Evolutionary conservation across 768 basidiomycete species (phyloP), one percentile per base, ranked within the genome.

Genomic region (Lyophyllum semitale): DNA sequence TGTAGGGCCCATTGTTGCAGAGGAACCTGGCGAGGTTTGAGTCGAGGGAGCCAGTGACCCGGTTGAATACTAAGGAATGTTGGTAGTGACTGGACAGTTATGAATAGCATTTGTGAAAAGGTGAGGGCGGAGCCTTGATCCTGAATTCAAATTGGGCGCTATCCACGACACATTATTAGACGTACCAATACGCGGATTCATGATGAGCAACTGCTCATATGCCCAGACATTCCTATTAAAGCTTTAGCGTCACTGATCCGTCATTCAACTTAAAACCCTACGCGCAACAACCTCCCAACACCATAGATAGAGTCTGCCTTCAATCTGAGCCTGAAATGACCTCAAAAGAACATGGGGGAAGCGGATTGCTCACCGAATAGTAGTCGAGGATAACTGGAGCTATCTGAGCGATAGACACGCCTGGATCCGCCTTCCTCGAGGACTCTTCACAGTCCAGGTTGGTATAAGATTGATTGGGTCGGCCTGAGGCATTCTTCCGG

Each of bases 221-320:
- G 87, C 78, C 81, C 85, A 85, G 8, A 91, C 90, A 67, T 93
- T 93, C 23, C 88, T 89, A 58, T 18, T 15, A 13, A 35, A 12
- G 33, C 49, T 32, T n/a, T 20, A 46, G 45, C n/a, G 26, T 17
- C 13, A 22, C n/a, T 11, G 4, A 9, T 29, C 11, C 23, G 17
- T n/a, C 23, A 46, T 30, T 42, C 18, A 40, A 32, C 29, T 3
- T 13, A 38, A 41, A 44, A n/a, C 80, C 85, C 51, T 70, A 88
- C 87, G 85, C 77, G 80, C 92, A 94, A 64, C 92, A 94, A 18
- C 92, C 91, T 22, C 91, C 91, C 60, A 93, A 81, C 4, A 93
- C 84, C 60, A 89, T 76, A 1, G 78, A 75, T 20, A 90, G 65
- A 20, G 83, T 76, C 76, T 73, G 15, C 37, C 27, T 55, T 54